Percentiles rank a stretch among this genome's conserved stretches.
Conservation (phyloP, 768 basidiomycete genomes). For the Termitomyces heimii region DNA sequence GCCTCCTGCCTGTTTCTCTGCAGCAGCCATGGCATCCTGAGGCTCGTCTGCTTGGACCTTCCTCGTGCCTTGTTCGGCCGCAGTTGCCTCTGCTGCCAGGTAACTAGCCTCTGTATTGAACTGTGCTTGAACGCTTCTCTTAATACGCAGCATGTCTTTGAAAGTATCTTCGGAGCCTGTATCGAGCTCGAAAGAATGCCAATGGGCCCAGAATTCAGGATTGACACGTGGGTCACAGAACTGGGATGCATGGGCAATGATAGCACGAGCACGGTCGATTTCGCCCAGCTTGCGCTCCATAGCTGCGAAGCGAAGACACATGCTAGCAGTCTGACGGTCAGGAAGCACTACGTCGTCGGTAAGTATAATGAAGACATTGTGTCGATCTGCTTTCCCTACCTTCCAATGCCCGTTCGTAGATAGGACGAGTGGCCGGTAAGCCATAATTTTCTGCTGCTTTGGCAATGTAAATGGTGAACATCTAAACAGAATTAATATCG, state of each 20-base stretch:
- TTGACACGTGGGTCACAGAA: slow-evolving; percentile 95
- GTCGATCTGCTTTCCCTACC: slow-evolving; percentile 21
- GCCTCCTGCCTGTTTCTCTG: slow-evolving; percentile 58
- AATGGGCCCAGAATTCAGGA: slow-evolving; percentile 92
- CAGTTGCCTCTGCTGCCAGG: slow-evolving; percentile 84
- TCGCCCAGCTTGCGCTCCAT: slow-evolving; percentile 98
- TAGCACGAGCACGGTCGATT: slow-evolving; percentile 94
- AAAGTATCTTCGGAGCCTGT: slow-evolving; percentile 99
- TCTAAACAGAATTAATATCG: slow-evolving; percentile 36
- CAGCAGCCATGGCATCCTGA: slow-evolving; percentile 83
- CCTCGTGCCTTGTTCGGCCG: slow-evolving; percentile 54
- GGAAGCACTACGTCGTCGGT: slow-evolving; percentile 52
- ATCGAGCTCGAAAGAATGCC: slow-evolving; percentile 98
- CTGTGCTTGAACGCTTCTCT: slow-evolving; percentile 95
- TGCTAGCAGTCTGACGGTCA: slow-evolving; percentile 91
- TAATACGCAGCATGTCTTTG: slow-evolving; percentile 91
- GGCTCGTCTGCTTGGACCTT: slow-evolving; percentile 39
- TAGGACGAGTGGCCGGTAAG: slow-evolving; percentile 90
- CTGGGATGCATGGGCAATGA: slow-evolving; percentile 96
- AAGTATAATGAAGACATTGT: neutral
- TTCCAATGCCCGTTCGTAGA: slow-evolving; percentile 94
- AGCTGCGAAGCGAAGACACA: slow-evolving; percentile 94
- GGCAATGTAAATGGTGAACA: slow-evolving; percentile 96
- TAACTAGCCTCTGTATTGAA: slow-evolving; percentile 98
- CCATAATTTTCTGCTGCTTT: slow-evolving; percentile 96